Conservation (phyloP, 1,284 basidiomycete genomes). For the Trichosporon asahii region DNA sequence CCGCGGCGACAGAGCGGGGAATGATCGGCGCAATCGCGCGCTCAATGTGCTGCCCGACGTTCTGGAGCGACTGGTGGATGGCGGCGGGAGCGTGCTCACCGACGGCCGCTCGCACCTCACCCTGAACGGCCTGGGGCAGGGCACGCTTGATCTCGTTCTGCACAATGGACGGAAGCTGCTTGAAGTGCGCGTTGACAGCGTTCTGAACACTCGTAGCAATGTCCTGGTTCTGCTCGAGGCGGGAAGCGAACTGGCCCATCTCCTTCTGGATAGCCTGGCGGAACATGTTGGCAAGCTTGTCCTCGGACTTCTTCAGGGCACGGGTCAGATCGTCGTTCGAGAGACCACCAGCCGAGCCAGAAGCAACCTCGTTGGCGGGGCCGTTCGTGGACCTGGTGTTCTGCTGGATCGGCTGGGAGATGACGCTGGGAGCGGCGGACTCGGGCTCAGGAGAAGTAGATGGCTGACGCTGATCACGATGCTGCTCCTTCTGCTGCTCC, state of each 20-base stretch:
- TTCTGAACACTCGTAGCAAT: slow-evolving; percentile 15
- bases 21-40: slow-evolving; percentile 27
- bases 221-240: slow-evolving; percentile 15
- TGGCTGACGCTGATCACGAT: not conserved
- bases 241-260: slow-evolving; percentile 8
- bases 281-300: slow-evolving; percentile 30
- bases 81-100: slow-evolving; percentile 24
- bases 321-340: slow-evolving; percentile 15
- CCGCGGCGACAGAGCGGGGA: slow-evolving; percentile 27
- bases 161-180: slow-evolving; percentile 27
- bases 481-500: not conserved
- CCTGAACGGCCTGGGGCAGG: slow-evolving; percentile 29
- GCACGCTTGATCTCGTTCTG: slow-evolving; percentile 30
- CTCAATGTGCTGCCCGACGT: slow-evolving; percentile 33
- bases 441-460: not conserved
- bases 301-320: slow-evolving; percentile 34
- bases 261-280: slow-evolving; percentile 19
- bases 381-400: not conserved
- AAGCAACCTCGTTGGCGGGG: not conserved
- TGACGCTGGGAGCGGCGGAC: not conserved
- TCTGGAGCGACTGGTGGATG: slow-evolving; percentile 29
- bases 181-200: slow-evolving; percentile 31
- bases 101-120: slow-evolving; percentile 26
- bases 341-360: slow-evolving; percentile 2
- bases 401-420: not conserved